Base-by-base conservation (phyloP, 176 grass and related monocot species). In the Carex cristatella region DNA sequence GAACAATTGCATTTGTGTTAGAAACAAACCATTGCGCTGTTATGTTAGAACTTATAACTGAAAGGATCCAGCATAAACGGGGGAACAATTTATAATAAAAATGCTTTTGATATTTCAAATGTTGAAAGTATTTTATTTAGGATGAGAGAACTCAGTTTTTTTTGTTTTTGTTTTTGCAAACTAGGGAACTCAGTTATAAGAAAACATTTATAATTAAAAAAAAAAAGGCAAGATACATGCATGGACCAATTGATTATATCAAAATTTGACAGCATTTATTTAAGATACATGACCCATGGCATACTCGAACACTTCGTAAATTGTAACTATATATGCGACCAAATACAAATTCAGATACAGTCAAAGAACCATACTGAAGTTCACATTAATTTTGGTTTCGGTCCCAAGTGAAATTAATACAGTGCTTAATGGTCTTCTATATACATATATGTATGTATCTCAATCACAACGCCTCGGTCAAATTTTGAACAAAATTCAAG, bases 211-310 rank as follows among this genome's bases (percentile, higher is more conserved):
- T 51, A 51, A 10, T 11, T 51, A 51, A 51, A 23, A 23, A 51
- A 51, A 51, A 8, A 11, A 51, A 10, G 48, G 8, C 48, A 51
- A 11, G 10, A 10, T 49, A 5, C 37, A 49, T 49, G 23, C 8
- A 31, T 77, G 5, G 5, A 78, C 8, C 2, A 73, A 23, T 48
- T 9, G 40, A 73, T 8, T 73, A 33, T 14, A 77, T 55, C 11
- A 78, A 57, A 57, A 35, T 35, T 78, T 77, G 46, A 77, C 49
- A 77, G 73, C 49, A 57, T 77, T 77, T 56, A 77, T 31, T 54
- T 32, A 0, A 55, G 18, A 31, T 53, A 3, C 19, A 76, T 53
- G 48, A 15, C 1, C 19, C 11, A 19, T 44, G 67, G 53, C 42
- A 31, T 31, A 54, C 14, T 40, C 11, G 18, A 42, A 51, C 23